Evolutionary conservation across 192 early-diverging fungal species (phyloP).

Genomic region (Nowakowskiella sp.): DNA sequence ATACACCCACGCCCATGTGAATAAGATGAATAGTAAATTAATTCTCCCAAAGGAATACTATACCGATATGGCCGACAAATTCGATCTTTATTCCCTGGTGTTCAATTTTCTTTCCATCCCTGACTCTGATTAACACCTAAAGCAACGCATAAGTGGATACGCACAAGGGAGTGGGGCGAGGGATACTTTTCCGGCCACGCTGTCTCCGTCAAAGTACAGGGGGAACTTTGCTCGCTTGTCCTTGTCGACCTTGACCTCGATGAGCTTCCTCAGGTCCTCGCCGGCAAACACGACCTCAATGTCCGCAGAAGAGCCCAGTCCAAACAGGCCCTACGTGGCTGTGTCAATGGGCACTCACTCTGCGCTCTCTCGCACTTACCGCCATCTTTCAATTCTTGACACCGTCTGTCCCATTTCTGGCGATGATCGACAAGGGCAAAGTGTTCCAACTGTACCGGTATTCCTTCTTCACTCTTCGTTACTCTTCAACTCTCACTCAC

Average conservation of each 20-base stretch:
- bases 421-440: no score
- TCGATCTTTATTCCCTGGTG: slow-evolving; percentile 98
- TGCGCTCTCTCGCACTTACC: no score
- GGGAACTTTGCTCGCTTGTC: slow-evolving; percentile 88
- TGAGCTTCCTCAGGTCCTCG: slow-evolving; percentile 83
- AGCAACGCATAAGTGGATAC: slow-evolving; percentile 1
- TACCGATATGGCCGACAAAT: slow-evolving; percentile 96
- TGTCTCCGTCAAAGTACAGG: slow-evolving; percentile 94
- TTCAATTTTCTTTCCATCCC: slow-evolving; percentile 90
- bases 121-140: slow-evolving; percentile 65
- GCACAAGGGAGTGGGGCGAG: neutral
- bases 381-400: no score
- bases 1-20: neutral
- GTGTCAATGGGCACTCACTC: no score
- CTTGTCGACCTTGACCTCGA: slow-evolving; percentile 91
- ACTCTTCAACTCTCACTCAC: no score
- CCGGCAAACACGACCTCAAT: slow-evolving; percentile 74
- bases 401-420: no score
- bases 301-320: slow-evolving; percentile 62
- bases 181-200: slow-evolving; percentile 81
- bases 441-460: no score
- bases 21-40: slow-evolving; percentile 4
- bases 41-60: no score
- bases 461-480: no score
- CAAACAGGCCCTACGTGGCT: slow-evolving; percentile 45